These are phyloP conservation scores for Akanthomyces uredinophilus DNA, from an alignment of 2,329 filamentous ascomycete genomes.

Conservation along the genomic window DNA sequence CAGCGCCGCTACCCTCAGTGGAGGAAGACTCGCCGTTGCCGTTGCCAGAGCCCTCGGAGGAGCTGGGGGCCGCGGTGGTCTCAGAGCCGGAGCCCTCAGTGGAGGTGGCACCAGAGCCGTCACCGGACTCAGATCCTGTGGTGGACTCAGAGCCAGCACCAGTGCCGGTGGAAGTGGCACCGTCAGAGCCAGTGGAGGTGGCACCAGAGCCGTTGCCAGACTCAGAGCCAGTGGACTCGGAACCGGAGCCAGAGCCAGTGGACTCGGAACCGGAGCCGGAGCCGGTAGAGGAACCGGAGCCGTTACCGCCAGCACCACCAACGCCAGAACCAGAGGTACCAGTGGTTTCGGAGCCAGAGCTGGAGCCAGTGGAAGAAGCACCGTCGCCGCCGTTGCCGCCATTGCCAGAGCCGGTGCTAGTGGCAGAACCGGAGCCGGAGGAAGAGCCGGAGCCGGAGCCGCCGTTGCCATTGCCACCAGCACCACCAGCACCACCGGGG, in stretches of 20 bases:
- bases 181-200: conserved; percentile 18
- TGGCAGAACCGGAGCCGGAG: conserved; percentile 6
- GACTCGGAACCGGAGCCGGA: conserved; percentile 17
- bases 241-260: conserved; percentile 16
- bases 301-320: conserved; percentile 20
- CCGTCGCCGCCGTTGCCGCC: conserved; percentile 16
- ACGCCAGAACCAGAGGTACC: conserved; percentile 20
- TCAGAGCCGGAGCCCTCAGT: conserved; percentile 14
- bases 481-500: neutral
- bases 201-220: conserved; percentile 19
- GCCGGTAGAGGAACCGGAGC: conserved; percentile 17
- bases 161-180: conserved; percentile 13
- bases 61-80: conserved; percentile 13
- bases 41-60: conserved; percentile 15
- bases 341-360: neutral
- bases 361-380: conserved; percentile 14
- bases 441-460: conserved; percentile 11
- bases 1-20: conserved; percentile 16
- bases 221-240: conserved; percentile 17
- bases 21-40: conserved; percentile 13
- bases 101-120: conserved; percentile 13
- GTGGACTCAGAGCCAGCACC: conserved; percentile 14
- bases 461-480: conserved; percentile 15
- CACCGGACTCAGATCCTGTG: conserved; percentile 19
- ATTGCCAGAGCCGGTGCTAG: neutral